A percentile compares a stretch with the other conserved stretches of the same genome.
Conservation (phyloP, 352 stramenopile species). For the Aphanomyces invadans region DNA sequence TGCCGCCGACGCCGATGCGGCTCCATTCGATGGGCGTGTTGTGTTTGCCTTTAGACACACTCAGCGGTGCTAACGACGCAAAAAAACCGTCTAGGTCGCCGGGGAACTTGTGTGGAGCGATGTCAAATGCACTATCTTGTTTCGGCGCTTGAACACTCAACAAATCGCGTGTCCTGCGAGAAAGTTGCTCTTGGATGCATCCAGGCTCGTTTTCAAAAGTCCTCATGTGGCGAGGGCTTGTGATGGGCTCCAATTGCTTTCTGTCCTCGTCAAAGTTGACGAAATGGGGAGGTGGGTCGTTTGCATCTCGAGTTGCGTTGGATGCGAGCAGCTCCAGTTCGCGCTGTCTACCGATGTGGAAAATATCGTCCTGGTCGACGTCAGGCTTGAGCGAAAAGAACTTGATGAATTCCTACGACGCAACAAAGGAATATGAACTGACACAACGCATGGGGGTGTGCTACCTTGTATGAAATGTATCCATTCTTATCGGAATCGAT, state of each 20-base stretch:
- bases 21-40: slow-evolving; percentile 64
- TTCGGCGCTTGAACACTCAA: not conserved
- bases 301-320: slow-evolving; percentile 42
- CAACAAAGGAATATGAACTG: not conserved
- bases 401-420: slow-evolving; percentile 55
- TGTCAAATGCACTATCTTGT: slow-evolving; percentile 38
- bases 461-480: slow-evolving; percentile 52
- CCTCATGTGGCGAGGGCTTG: not conserved
- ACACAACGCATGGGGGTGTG: no score
- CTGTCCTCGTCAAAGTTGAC: slow-evolving; percentile 10
- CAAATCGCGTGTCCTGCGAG: not conserved
- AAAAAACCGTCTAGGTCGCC: slow-evolving; percentile 12
- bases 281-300: slow-evolving; percentile 32
- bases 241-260: not conserved
- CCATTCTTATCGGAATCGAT: slow-evolving; percentile 65
- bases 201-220: not conserved
- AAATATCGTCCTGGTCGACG: slow-evolving; percentile 49
- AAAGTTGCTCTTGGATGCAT: slow-evolving; percentile 9
- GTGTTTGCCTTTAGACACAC: slow-evolving; percentile 11
- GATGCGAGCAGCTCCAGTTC: slow-evolving; percentile 45
- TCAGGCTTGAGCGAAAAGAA: slow-evolving; percentile 64
- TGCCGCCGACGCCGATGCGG: slow-evolving; percentile 60
- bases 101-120: slow-evolving; percentile 25
- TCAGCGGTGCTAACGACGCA: slow-evolving; percentile 29
- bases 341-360: slow-evolving; percentile 56